Base-by-base conservation (phyloP, 345 rosid species). In the Cardiospermum halicacabum region DNA sequence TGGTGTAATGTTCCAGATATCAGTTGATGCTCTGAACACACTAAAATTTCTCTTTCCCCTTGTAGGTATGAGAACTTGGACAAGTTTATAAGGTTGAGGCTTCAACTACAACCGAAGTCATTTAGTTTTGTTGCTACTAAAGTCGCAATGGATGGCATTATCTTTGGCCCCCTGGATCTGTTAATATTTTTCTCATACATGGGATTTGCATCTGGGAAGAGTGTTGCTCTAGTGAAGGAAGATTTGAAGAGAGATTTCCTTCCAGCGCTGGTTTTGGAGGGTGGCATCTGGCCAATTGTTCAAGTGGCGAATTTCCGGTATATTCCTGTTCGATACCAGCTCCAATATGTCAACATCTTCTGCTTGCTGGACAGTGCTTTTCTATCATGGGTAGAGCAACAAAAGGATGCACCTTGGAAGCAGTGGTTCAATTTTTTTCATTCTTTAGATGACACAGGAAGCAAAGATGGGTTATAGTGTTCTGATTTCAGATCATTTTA, bases 401-500 rank as follows among this genome's bases (percentile, higher is more conserved):
- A 94, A 67, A 80, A 94, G 51, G 95, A 88, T 65, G 97, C 99
- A 12, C 79, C 96, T n/a, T 90, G 96, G 99, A 94, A 94, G 80
- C 78, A 82, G 65, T 85, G 94, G 89, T 85, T 93, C 64, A 70
- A 83, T 22, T 78, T 80, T 53, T 80, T 81, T 48, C 64, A 63
- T 74, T 69, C 84, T 2, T 43, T 80, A 50, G 84, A 86, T 65
- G 91, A 86, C 75, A 69, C 75, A 66, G 86, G 77, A 57, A 82
- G 82, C 66, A 74, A 73, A 65, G 77, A 76, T 1, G 45, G 74
- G 67, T 74, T 84, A 73, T 82, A 78, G 77, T 60, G 40, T 34
- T 34, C 39, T 34, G 39, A 51, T 13, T 53, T 16, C 25, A 9
- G 2, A 26, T 4, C 25, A 26, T 27, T 30, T 21, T 53, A 13